Evolutionary conservation across 2,329 filamentous ascomycete genomes (phyloP), one percentile per base, ranked within the genome.

Genomic region (Calonectria montana): DNA sequence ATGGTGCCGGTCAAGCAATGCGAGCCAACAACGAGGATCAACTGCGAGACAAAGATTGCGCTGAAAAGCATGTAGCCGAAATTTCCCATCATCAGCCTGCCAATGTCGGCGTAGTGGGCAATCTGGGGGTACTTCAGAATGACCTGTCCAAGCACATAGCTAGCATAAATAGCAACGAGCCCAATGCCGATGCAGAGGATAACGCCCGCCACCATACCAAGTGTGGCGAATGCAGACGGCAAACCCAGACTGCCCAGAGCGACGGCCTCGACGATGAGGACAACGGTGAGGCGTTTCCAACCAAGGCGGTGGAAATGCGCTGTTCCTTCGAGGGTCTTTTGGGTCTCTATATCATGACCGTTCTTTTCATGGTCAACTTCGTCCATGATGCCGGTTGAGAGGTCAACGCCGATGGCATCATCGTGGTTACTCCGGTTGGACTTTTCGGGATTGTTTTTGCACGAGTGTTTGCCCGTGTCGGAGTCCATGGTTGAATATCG

Each of bases 321-420:
- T 2, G 18, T 29, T 35, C 50, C 50, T 21, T 55, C 27, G 21
- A 53, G 41, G 2, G 62, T 50, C 23, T 70, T 70, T 35, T 70
- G 67, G 15, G 65, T 65, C 43, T 74, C 76, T n/a, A 73, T 68
- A 23, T 66, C 77, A 57, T 23, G 43, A 12, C 18, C 43, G n/a
- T 9, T n/a, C 21, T 47, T 47, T 47, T 23, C 43, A 9, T n/a
- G n/a, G n/a, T 47, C 43, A n/a, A 47, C 43, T 23, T 47, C n/a
- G n/a, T 47, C 43, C 43, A 47, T 47, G 43, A 47, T 47, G 43
- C 43, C 43, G 8, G 21, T n/a, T 12, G 43, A 16, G n/a, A 47
- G 18, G 43, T 47, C 43, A n/a, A 47, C 43, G 43, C 9, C 43
- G 43, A 47, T 47, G 9, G 43, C 43, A 23, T 47, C 43, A 9